Conservation (phyloP, 441 rosid species). For the Daphne laureola region DNA sequence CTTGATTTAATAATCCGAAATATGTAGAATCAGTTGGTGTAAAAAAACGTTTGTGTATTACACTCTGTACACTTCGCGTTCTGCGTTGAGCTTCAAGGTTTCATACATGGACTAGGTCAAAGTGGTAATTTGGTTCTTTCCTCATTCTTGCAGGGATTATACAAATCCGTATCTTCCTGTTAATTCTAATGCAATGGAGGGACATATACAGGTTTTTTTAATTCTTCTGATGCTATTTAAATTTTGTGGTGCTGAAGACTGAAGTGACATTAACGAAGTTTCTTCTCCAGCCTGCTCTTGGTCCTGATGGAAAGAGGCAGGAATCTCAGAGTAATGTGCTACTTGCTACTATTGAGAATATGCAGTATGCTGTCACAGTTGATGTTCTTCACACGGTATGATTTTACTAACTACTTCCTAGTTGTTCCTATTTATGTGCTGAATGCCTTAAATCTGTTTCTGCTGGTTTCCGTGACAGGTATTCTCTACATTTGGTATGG, state of each 20-base stretch:
- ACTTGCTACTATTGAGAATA: conserved; percentile 91
- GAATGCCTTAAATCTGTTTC: background rate
- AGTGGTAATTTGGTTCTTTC: conserved; percentile 8
- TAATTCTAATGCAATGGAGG: conserved; percentile 92
- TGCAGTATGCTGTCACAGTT: conserved; percentile 98
- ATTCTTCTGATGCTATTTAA: conserved; percentile 2
- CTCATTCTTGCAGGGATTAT: conserved; percentile 61
- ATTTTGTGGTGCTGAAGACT: background rate
- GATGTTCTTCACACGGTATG: conserved; percentile 85
- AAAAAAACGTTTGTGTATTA: too few species aligned
- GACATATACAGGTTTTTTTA: conserved; percentile 56
- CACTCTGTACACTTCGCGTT: too few species aligned
- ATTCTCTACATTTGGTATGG: conserved; percentile 87
- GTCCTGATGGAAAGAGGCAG: conserved; percentile 87
- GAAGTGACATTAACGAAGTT: conserved; percentile 16
- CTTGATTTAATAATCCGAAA: too few species aligned
- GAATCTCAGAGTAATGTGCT: conserved; percentile 94
- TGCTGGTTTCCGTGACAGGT: conserved; percentile 38
- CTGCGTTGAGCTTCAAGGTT: too few species aligned
- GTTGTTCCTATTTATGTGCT: conserved; percentile 3
- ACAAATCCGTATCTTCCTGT: conserved; percentile 98
- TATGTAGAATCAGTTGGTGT: too few species aligned
- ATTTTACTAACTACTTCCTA: conserved; percentile 13
- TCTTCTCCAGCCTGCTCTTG: conserved; percentile 56
- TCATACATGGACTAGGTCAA: background rate